Percentiles rank a stretch among this genome's conserved stretches.
These are phyloP conservation scores for Fusarium kyushuense DNA, from an alignment of 2,329 filamentous ascomycete genomes.

Conservation along the genomic window DNA sequence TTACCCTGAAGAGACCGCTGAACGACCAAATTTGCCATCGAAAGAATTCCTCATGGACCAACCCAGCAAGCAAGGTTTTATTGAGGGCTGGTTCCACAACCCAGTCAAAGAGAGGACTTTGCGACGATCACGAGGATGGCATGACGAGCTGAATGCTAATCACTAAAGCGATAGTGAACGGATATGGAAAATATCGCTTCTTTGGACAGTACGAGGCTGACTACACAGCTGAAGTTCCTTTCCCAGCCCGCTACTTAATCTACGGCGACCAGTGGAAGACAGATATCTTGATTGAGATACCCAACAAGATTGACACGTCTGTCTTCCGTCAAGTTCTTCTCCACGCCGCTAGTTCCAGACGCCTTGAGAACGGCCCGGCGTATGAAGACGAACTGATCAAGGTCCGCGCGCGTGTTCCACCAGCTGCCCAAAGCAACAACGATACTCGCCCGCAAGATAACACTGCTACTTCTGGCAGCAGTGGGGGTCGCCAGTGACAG, in stretches of 20 bases:
- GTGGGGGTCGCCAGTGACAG: neutral
- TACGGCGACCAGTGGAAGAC: conserved; percentile 3
- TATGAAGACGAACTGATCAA: conserved; percentile 4
- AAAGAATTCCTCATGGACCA: too few species aligned
- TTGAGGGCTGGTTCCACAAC: too few species aligned
- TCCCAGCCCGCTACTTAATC: conserved; percentile 44
- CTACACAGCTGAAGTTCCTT: conserved; percentile 44
- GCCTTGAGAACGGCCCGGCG: neutral
- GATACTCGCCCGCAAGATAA: neutral
- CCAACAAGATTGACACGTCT: neutral
- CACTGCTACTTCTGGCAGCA: neutral
- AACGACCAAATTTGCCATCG: too few species aligned
- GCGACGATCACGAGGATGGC: too few species aligned
- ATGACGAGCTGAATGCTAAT: too few species aligned
- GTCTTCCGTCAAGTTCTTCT: conserved; percentile 9
- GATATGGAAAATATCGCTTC: too few species aligned
- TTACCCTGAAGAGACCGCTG: too few species aligned
- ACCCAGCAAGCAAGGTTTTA: too few species aligned
- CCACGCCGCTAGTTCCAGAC: neutral
- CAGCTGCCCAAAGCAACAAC: neutral
- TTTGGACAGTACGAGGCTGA: conserved; percentile 26
- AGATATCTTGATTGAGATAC: conserved; percentile 9
- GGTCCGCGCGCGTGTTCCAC: neutral
- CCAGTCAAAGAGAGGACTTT: too few species aligned
- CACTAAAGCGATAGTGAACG: too few species aligned